A percentile compares a stretch with the other conserved stretches of the same genome.
These are phyloP conservation scores for Neltuma alba DNA, from an alignment of 306 rosid genomes.

Conservation along the genomic window DNA sequence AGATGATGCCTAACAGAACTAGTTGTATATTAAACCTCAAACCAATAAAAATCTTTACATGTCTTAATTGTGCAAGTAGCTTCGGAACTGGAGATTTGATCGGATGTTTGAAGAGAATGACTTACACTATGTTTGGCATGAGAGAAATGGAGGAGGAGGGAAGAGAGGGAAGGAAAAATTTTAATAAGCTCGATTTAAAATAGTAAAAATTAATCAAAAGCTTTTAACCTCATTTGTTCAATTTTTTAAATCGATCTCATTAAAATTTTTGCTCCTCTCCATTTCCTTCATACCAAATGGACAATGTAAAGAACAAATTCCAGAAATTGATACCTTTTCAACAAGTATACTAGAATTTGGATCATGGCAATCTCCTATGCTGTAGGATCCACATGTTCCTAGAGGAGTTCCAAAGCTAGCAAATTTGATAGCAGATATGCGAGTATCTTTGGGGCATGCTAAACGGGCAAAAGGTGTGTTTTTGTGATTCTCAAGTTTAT, in stretches of 20 bases:
- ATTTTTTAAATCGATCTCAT: too few relatives aligned
- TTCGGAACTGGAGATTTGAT: not conserved
- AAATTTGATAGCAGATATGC: conserved; percentile 60
- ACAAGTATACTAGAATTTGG: conserved; percentile 61
- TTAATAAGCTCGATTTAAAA: too few relatives aligned
- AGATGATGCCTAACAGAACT: not conserved
- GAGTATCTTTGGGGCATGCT: conserved; percentile 58
- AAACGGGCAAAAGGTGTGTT: conserved; percentile 48
- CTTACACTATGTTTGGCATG: too few relatives aligned
- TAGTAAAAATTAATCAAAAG: too few relatives aligned
- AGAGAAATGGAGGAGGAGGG: too few relatives aligned
- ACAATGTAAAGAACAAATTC: conserved; percentile 6
- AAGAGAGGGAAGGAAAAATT: too few relatives aligned
- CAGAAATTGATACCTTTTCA: conserved; percentile 60
- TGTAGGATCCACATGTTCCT: conserved; percentile 78
- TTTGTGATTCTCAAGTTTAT: conserved; percentile 32
- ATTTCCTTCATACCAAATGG: too few relatives aligned
- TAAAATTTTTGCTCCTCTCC: too few relatives aligned
- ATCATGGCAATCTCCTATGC: conserved; percentile 76
- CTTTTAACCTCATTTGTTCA: too few relatives aligned
- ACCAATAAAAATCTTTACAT: not conserved
- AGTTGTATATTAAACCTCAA: not conserved
- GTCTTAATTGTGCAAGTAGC: not conserved
- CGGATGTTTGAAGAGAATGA: not conserved
- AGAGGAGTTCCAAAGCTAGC: conserved; percentile 87